These are phyloP conservation scores for Setaria viridis DNA, from an alignment of 202 grass and related monocot species.

Conservation along the genomic window DNA sequence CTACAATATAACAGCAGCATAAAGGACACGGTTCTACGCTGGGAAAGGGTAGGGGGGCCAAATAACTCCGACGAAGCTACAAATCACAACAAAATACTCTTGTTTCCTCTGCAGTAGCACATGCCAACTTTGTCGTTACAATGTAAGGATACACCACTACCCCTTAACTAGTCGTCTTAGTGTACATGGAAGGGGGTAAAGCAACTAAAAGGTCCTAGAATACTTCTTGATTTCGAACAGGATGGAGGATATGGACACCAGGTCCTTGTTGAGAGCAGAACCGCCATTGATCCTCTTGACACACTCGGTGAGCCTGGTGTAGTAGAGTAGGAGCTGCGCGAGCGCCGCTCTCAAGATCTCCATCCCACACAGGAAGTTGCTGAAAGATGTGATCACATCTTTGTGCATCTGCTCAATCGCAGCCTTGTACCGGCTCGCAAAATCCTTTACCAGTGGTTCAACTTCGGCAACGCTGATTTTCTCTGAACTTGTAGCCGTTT, in stretches of 20 bases:
- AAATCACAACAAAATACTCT: constrained; percentile 31
- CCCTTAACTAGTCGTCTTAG: constrained; percentile 26
- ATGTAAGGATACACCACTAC: constrained; percentile 21
- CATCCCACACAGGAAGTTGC: constrained; percentile 96
- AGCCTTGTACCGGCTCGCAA: constrained; percentile 78
- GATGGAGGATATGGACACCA: constrained; percentile 97
- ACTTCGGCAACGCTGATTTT: constrained; percentile 65
- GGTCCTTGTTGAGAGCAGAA: constrained; percentile 80
- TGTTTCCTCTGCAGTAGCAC: constrained; percentile 26
- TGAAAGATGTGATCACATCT: constrained; percentile 97
- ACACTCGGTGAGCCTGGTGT: constrained; percentile 86
- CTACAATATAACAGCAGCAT: constrained; percentile 1
- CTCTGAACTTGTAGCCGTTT: constrained; percentile 53
- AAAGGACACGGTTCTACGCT: background rate
- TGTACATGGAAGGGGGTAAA: constrained; percentile 47
- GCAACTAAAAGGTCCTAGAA: constrained; percentile 86
- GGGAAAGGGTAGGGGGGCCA: background rate
- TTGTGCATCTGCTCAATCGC: constrained; percentile 98
- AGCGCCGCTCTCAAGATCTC: constrained; percentile 91
- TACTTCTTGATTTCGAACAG: constrained; percentile 98
- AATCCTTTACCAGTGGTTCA: constrained; percentile 93
- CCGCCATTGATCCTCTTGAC: constrained; percentile 79
- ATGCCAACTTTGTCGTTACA: constrained; percentile 27
- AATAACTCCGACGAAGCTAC: background rate
- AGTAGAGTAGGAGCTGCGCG: constrained; percentile 89